Conservation (phyloP, 73 alveolate genomes). For the Symbiodinium natans region DNA sequence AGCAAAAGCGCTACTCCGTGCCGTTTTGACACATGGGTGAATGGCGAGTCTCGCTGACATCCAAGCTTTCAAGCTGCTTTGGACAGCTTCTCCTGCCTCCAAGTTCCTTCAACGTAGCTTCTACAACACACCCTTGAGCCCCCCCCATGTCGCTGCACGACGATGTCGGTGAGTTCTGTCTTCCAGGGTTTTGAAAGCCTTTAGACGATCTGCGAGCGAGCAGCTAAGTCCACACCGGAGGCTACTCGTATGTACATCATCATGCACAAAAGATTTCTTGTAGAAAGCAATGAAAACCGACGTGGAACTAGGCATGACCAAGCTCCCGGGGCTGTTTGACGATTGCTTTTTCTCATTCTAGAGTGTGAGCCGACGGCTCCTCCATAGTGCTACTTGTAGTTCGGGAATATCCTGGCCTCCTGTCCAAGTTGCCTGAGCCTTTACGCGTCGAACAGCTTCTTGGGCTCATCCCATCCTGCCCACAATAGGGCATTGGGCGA, state of each 20-base stretch:
- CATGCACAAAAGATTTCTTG: too few species aligned
- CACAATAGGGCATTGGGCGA: too few species aligned
- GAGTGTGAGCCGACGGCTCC: too few species aligned
- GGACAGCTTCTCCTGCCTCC: not conserved
- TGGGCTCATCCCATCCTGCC: not conserved
- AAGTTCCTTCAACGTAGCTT: too few species aligned
- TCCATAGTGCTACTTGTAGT: too few species aligned
- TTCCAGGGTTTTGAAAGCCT: not conserved
- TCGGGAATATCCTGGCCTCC: not conserved
- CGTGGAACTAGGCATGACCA: too few species aligned
- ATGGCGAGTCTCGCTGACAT: not conserved
- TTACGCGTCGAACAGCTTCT: not conserved
- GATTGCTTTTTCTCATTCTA: too few species aligned
- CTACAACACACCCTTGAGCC: too few species aligned
- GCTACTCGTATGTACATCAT: slow-evolving; percentile 3
- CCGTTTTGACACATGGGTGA: not conserved
- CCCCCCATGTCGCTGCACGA: too few species aligned
- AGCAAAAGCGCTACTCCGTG: slow-evolving; percentile 1
- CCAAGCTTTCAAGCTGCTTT: not conserved
- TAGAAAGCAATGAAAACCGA: not conserved
- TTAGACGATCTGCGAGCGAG: not conserved
- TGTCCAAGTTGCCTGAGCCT: not conserved
- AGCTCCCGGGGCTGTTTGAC: too few species aligned
- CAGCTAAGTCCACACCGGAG: not conserved
- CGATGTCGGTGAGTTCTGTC: too few species aligned